These are phyloP conservation scores for Alternaria sp. DNA, from an alignment of 2,329 filamentous ascomycete genomes.

Conservation along the genomic window DNA sequence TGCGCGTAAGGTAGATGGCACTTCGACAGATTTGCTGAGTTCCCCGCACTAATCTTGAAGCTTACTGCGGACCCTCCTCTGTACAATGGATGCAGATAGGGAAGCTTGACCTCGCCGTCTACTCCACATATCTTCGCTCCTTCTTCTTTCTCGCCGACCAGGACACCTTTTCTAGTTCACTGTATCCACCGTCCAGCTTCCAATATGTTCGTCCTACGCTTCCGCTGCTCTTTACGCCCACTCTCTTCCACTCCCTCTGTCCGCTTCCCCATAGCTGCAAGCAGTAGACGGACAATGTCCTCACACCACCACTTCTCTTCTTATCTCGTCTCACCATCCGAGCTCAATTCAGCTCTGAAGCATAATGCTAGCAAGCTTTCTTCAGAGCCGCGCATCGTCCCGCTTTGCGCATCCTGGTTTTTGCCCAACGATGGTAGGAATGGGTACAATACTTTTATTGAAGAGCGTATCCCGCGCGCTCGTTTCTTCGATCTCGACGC, in stretches of 20 bases:
- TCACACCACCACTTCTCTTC: constrained; percentile 67
- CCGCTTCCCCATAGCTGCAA: constrained; percentile 18
- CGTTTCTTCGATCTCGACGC: constrained; percentile 97
- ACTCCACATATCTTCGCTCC: constrained; percentile 14
- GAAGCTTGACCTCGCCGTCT: constrained; percentile 30
- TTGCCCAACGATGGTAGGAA: constrained; percentile 89
- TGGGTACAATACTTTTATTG: constrained; percentile 81
- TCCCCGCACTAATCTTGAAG: constrained; percentile 18
- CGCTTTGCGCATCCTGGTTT: constrained; percentile 95
- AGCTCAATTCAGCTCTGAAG: constrained; percentile 82
- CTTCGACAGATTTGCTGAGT: constrained; percentile 17
- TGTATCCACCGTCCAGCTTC: constrained; percentile 26
- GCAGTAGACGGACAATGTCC: constrained; percentile 36
- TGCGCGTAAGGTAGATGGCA: not conserved
- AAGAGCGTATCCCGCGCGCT: constrained; percentile 85
- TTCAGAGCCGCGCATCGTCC: constrained; percentile 82
- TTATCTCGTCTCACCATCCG: constrained; percentile 85
- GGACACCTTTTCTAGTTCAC: not conserved
- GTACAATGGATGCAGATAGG: constrained; percentile 28
- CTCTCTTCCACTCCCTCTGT: constrained; percentile 25
- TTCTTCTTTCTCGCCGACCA: constrained; percentile 15
- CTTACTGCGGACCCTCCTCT: constrained; percentile 11
- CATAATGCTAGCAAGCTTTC: constrained; percentile 84
- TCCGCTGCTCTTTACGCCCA: constrained; percentile 38
- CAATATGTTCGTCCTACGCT: constrained; percentile 42